Base-by-base conservation (phyloP, 1,284 basidiomycete genomes). In the Leucoagaricus sp. region DNA sequence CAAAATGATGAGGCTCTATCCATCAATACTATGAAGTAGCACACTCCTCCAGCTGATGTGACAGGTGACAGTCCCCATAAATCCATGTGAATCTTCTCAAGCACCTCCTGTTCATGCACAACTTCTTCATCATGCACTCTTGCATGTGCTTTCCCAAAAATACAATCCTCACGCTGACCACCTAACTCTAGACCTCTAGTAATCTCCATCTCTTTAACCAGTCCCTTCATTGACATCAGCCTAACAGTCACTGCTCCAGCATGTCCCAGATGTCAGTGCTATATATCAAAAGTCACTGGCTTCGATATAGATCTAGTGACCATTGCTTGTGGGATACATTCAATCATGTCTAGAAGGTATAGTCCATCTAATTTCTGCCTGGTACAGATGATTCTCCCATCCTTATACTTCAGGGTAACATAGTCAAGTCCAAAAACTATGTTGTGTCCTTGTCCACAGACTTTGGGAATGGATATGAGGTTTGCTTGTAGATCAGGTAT, bases 201-300 rank as follows among this genome's bases (percentile, higher is more conserved):
- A 8, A 67, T 55, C 2, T 55, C 25, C 0, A 70, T 28, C 0
- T 64, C 64, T 26, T 66, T 60, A 1, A 68, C 62, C 0, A 67
- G 33, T 0, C 42, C 45, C 26, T 60, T 59, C 1, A n/a, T 55
- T 0, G 40, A 44, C 56, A 65, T 60, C 0, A 44, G 10, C 10
- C 38, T 17, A 1, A 69, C 61, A 0, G 26, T 17, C 2, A 38
- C 19, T 2, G 59, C 45, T 2, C 61, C 59, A 3, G 54, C 57
- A 48, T 68, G 66, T 1, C 58, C 60, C 2, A 68, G 46, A 3
- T 61, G 29, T 6, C 60, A 33, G 55, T 69, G 67, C 67, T 65
- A 67, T 0, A 33, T 51, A 1, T 64, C 57, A 4, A 67, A 28
- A n/a, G 45, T 47, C 6, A 53, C 59, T 8, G 65, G 58, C 28